Conservation (phyloP, 441 rosid species). For the Pelargonium exstipulatum region DNA sequence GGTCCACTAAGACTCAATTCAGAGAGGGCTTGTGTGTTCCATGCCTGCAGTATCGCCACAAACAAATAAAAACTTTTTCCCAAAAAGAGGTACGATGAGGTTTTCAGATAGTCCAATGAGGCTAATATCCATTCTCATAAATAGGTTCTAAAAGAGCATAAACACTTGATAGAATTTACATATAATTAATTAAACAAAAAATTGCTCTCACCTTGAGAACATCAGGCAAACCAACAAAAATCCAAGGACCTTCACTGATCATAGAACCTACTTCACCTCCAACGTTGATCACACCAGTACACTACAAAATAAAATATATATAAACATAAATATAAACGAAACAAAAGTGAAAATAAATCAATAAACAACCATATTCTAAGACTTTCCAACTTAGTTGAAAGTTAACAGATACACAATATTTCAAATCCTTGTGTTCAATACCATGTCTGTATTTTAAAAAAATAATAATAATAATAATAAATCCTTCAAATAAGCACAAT, state of each 20-base stretch:
- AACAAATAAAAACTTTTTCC: slow-evolving; percentile 4
- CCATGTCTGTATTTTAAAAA: no score
- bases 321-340: background rate
- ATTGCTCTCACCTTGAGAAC: slow-evolving; percentile 56
- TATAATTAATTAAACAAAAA: background rate
- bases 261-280: slow-evolving; percentile 94
- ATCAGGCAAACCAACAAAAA: slow-evolving; percentile 84
- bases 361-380: no score
- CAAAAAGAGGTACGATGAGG: background rate
- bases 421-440: no score
- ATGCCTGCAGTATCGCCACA: slow-evolving; percentile 51
- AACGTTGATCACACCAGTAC: slow-evolving; percentile 51
- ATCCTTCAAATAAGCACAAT: no score
- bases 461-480: no score
- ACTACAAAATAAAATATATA: slow-evolving; percentile 39
- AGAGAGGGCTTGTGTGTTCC: slow-evolving; percentile 65
- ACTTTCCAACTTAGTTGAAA: no score
- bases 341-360: background rate
- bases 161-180: background rate
- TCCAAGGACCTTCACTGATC: slow-evolving; percentile 94
- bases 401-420: no score
- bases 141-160: background rate
- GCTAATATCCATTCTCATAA: background rate
- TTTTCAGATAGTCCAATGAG: background rate
- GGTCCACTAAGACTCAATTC: slow-evolving; percentile 93